Base-by-base conservation (phyloP, 805 yeast species). In the Metschnikowia kofuensis region DNA sequence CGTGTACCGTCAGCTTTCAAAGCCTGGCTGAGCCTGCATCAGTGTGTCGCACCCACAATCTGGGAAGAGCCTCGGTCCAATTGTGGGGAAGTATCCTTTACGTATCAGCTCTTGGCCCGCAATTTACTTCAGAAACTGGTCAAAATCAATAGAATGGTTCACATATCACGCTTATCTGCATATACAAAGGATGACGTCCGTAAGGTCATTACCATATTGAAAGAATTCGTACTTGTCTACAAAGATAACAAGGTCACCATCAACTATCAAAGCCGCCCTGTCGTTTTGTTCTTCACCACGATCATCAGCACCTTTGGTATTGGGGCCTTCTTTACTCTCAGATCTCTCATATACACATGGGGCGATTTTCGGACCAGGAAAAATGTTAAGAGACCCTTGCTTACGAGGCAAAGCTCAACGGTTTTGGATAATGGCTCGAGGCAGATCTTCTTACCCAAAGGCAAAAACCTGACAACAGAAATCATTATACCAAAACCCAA, bases 401-500 rank as follows among this genome's bases (percentile, higher is more conserved):
- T 73, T 46, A 69, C 72, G 36, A 58, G 77, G 40, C 77, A 70
- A 53, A 68, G 72, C 11, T 71, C 76, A 9, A 71, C 73, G 12
- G 62, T 72, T n/a, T 61, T 73, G 47, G 65, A 69, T 51, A 73
- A 72, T 52, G 79, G 79, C 0, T 56, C 72, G n/a, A 66, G 84
- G 53, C 70, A 70, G 44, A 72, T 80, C 31, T 68, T 67, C 49
- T 75, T 80, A n/a, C 80, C 65, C 55, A 78, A 65, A 66, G 79
- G 72, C 35, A 69, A 60, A 52, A 64, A 56, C 55, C 64, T 56
- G 35, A 65, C 59, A 56, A 55, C 73, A 11, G 56, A 78, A 36
- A 71, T 80, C 21, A 70, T 72, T 35, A 70, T 80, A 7, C 78
- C 81, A 4, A 68, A 71, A 36, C 74, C 79, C 9, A 75, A 74